phyloP scores from a whole-genome alignment of 495 filamentous ascomycete species.

The Hypoxylon rickii region DNA sequence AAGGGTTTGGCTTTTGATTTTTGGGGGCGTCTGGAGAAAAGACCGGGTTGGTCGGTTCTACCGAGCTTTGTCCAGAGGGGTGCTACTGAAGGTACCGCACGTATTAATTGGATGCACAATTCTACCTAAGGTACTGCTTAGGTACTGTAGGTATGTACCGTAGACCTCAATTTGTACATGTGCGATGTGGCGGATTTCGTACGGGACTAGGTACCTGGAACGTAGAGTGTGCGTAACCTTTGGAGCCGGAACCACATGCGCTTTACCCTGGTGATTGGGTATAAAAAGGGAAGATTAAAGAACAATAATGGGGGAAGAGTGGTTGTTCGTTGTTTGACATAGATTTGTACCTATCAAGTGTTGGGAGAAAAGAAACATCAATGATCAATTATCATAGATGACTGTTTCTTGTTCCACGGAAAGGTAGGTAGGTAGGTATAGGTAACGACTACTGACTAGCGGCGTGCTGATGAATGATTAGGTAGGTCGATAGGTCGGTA shows the following conservation, averaged over 20 bases:
- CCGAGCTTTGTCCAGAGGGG: constrained; percentile 23
- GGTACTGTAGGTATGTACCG: background rate
- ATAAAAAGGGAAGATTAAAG: too few species aligned
- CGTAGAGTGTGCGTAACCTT: too few species aligned
- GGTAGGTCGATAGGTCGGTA: too few species aligned
- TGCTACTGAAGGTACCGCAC: background rate
- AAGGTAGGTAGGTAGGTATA: background rate
- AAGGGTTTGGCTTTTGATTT: constrained; percentile 3
- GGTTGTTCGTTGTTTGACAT: constrained; percentile 30
- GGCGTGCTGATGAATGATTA: too few species aligned
- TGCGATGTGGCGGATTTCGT: constrained; percentile 2
- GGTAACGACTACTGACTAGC: too few species aligned
- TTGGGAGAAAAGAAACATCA: too few species aligned
- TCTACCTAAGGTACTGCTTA: background rate
- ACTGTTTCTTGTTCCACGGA: constrained; percentile 9
- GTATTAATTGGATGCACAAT: background rate
- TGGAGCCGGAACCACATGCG: too few species aligned
- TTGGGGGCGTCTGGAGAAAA: background rate
- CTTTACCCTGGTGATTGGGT: too few species aligned
- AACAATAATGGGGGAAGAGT: too few species aligned
- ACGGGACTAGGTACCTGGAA: background rate
- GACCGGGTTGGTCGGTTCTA: background rate
- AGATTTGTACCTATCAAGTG: constrained; percentile 1
- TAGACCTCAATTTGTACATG: background rate
- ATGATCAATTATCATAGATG: too few species aligned